A percentile compares a stretch with the other conserved stretches of the same genome.
phyloP scores from a whole-genome alignment of 306 rosid species.

The Canavalia ensiformis region DNA sequence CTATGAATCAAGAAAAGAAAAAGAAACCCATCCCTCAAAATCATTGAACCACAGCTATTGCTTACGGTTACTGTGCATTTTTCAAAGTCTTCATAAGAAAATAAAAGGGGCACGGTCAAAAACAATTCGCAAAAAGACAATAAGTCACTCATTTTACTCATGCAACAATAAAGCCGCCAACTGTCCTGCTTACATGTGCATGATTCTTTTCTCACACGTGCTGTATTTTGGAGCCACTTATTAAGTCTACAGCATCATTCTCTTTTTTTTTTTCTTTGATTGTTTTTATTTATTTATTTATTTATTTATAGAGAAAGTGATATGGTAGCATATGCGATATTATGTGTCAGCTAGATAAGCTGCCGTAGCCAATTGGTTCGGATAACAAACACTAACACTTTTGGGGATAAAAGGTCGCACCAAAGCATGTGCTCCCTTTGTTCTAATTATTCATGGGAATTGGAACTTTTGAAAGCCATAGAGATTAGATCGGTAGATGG shows the following conservation, averaged over 20 bases:
- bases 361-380: conserved; percentile 35
- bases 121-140: neutral
- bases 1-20: conserved; percentile 44
- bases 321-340: conserved; percentile 11
- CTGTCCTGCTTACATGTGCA: conserved; percentile 39
- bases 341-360: conserved; percentile 37
- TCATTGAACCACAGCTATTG: conserved; percentile 47
- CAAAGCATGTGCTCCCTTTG: conserved; percentile 45
- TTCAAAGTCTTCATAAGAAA: conserved; percentile 48
- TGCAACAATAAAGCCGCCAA: conserved; percentile 32
- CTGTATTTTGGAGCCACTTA: conserved; percentile 46
- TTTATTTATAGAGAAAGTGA: neutral
- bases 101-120: conserved; percentile 43
- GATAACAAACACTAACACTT: conserved; percentile 22
- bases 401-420: conserved; percentile 29
- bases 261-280: neutral
- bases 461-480: conserved; percentile 50
- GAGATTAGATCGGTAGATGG: conserved; percentile 51
- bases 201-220: conserved; percentile 47
- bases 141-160: conserved; percentile 39
- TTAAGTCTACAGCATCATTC: conserved; percentile 42
- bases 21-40: conserved; percentile 42
- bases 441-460: conserved; percentile 50
- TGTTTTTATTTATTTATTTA: neutral
- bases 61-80: neutral